These are phyloP conservation scores for Corylus americana DNA, from an alignment of 306 rosid species.

Conservation along the genomic window DNA sequence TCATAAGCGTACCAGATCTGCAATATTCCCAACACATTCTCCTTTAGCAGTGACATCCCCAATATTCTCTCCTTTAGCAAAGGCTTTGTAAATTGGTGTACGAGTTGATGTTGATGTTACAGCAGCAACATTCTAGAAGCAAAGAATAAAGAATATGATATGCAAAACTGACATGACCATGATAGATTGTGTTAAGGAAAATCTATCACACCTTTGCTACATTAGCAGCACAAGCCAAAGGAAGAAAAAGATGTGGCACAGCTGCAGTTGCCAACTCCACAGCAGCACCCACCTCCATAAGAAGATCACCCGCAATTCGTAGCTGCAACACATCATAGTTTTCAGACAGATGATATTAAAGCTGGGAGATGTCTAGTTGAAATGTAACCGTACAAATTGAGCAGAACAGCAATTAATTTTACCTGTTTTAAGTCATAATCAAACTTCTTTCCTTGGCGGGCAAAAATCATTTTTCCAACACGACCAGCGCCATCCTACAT, in stretches of 20 bases:
- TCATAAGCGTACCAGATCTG: slow-evolving; percentile 77
- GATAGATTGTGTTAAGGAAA: slow-evolving; percentile 7
- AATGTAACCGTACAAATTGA: slow-evolving; percentile 1
- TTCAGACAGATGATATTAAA: slow-evolving; percentile 23
- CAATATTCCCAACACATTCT: slow-evolving; percentile 96
- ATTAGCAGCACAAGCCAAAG: slow-evolving; percentile 98
- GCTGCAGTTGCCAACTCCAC: slow-evolving; percentile 91
- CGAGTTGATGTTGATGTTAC: slow-evolving; percentile 98
- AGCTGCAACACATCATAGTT: slow-evolving; percentile 48
- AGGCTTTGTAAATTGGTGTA: slow-evolving; percentile 97
- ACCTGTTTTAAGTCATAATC: slow-evolving; percentile 97
- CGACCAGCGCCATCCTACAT: slow-evolving; percentile 98
- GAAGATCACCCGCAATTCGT: slow-evolving; percentile 92
- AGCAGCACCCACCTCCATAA: slow-evolving; percentile 97
- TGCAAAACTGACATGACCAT: slow-evolving; percentile 10
- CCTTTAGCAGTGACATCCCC: slow-evolving; percentile 99
- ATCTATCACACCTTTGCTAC: slow-evolving; percentile 67
- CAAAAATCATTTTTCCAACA: slow-evolving; percentile 94
- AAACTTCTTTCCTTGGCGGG: slow-evolving; percentile 96
- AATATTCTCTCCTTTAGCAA: slow-evolving; percentile 97
- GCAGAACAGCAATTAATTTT: slow-evolving; percentile 10
- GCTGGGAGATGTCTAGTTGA: slow-evolving; percentile 5
- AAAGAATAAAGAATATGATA: slow-evolving; percentile 30
- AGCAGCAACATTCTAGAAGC: slow-evolving; percentile 84
- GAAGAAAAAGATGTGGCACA: slow-evolving; percentile 92